Conservation (phyloP, 495 filamentous ascomycete species). For the Penicillium canescens region DNA sequence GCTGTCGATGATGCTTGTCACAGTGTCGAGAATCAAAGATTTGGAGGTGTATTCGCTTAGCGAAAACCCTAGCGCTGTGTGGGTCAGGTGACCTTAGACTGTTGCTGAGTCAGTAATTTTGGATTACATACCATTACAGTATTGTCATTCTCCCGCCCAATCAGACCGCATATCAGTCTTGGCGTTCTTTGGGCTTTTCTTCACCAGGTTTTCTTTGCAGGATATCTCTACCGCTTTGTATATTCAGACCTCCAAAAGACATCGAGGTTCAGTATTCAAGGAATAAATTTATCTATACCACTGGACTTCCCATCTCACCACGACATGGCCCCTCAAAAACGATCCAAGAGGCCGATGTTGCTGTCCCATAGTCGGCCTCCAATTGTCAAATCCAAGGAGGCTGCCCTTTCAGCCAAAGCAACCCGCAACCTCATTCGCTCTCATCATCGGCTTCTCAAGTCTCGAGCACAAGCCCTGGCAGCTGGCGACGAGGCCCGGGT, state of each 20-base stretch:
- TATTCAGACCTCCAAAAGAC: neutral
- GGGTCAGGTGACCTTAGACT: conserved; percentile 45
- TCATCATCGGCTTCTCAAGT: conserved; percentile 84
- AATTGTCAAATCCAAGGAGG: conserved; percentile 45
- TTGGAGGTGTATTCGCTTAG: conserved; percentile 47
- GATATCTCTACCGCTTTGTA: neutral
- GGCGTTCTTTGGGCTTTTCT: conserved; percentile 3
- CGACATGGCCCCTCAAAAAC: conserved; percentile 27
- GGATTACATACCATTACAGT: conserved; percentile 1
- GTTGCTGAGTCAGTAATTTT: conserved; percentile 12
- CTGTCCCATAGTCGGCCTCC: conserved; percentile 74
- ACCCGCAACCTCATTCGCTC: conserved; percentile 79
- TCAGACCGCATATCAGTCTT: conserved; percentile 7
- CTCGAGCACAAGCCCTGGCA: conserved; percentile 62
- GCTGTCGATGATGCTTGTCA: conserved; percentile 52
- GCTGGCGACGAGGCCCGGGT: conserved; percentile 60
- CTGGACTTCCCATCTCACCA: neutral
- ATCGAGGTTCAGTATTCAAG: neutral
- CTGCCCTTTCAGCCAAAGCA: conserved; percentile 73
- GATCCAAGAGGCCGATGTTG: conserved; percentile 43
- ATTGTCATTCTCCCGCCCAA: neutral
- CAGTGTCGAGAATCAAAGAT: conserved; percentile 44
- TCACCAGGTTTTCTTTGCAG: neutral
- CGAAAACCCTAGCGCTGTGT: conserved; percentile 51
- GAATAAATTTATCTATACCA: neutral